phyloP scores from a whole-genome alignment of 352 stramenopile genomes.

The Phytophthora citricola region DNA sequence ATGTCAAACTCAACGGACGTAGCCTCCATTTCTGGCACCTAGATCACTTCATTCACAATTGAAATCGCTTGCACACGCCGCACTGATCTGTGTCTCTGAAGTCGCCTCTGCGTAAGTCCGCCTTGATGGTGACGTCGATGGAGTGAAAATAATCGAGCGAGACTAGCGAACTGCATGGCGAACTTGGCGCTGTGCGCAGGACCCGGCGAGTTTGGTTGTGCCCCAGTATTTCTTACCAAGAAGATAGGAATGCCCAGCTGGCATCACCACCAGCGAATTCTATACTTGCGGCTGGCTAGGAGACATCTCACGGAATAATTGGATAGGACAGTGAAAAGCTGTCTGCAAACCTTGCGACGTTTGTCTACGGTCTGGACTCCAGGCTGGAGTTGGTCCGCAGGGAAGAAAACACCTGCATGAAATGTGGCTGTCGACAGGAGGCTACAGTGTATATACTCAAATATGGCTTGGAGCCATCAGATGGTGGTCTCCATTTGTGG shows the following conservation, averaged over 20 bases:
- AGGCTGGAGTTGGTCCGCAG: no score
- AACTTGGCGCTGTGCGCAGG: not conserved
- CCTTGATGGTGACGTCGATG: not conserved
- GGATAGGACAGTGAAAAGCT: slow-evolving; percentile 5
- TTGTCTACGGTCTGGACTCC: not conserved
- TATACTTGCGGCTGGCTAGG: not conserved
- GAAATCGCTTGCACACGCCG: not conserved
- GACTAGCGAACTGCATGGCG: not conserved
- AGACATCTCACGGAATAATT: not conserved
- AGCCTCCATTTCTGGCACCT: not conserved
- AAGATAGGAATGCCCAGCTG: not conserved
- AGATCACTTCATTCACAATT: not conserved
- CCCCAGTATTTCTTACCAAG: not conserved
- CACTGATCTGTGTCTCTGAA: slow-evolving; percentile 1
- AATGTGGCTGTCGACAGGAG: not conserved
- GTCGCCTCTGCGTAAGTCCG: not conserved
- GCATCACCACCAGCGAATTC: not conserved
- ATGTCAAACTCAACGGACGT: slow-evolving; percentile 30
- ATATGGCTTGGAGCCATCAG: no score
- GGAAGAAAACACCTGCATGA: slow-evolving; percentile 1
- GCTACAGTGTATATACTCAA: not conserved
- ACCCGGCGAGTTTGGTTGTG: slow-evolving; percentile 5
- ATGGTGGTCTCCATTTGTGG: no score
- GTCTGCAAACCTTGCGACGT: slow-evolving; percentile 6
- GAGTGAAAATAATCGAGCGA: slow-evolving; percentile 10